Percentiles rank a stretch among this genome's conserved stretches.
Evolutionary conservation across 768 basidiomycete genomes (phyloP).

Genomic region (Mycena venus): DNA sequence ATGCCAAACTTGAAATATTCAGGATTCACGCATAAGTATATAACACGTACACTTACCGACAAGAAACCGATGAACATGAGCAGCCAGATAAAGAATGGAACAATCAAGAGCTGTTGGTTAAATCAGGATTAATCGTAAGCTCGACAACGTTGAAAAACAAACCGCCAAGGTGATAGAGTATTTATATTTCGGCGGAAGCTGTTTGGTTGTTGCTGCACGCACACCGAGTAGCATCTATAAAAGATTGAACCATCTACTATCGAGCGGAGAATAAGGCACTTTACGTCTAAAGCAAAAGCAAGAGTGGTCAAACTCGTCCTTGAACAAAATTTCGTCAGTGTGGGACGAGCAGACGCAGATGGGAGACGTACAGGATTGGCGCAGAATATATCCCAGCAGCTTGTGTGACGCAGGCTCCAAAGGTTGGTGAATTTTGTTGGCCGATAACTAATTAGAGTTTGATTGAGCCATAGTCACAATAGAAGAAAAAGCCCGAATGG

Average conservation of each 20-base stretch:
- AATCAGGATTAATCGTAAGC: neutral
- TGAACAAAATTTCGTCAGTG: neutral
- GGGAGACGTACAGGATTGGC: constrained; percentile 43
- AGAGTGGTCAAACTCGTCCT: constrained; percentile 46
- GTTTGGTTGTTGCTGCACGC: constrained; percentile 35
- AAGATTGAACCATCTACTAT: neutral
- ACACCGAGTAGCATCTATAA: constrained; percentile 45
- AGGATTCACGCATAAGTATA: neutral
- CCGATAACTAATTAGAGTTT: constrained; percentile 35
- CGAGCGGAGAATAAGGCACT: neutral
- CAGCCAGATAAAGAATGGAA: constrained; percentile 45
- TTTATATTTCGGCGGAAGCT: constrained; percentile 32
- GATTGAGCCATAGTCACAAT: neutral
- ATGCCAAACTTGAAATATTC: constrained; percentile 38
- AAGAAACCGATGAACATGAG: constrained; percentile 40
- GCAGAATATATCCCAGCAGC: constrained; percentile 48
- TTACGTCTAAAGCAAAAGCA: constrained; percentile 44
- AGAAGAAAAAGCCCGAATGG: neutral
- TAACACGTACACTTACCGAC: constrained; percentile 34
- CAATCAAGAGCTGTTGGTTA: constrained; percentile 36
- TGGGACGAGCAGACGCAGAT: neutral
- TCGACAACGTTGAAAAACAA: constrained; percentile 4
- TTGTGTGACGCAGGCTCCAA: constrained; percentile 44
- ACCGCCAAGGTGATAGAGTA: constrained; percentile 37
- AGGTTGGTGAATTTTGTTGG: constrained; percentile 41